These are phyloP conservation scores for Tagetes erecta DNA, from an alignment of 129 eudicot genomes.

Conservation along the genomic window DNA sequence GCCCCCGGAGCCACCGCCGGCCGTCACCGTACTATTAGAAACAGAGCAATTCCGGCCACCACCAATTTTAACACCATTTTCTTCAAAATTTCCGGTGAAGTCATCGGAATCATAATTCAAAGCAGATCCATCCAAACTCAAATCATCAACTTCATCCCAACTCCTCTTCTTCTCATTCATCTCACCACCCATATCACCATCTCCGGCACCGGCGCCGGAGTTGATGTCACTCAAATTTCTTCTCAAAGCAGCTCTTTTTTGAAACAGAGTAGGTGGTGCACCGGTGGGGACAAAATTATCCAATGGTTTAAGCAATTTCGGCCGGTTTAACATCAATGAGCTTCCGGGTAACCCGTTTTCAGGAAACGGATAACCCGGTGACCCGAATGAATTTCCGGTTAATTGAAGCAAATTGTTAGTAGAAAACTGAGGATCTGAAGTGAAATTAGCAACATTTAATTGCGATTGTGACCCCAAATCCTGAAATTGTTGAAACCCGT, in stretches of 20 bases:
- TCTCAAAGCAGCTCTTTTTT: slow-evolving; percentile 81
- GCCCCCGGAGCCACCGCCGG: neutral
- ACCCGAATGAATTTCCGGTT: slow-evolving; percentile 44
- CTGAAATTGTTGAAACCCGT: slow-evolving; percentile 36
- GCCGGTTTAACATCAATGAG: slow-evolving; percentile 59
- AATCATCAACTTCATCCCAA: slow-evolving; percentile 69
- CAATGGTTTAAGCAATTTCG: slow-evolving; percentile 73
- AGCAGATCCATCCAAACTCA: slow-evolving; percentile 72
- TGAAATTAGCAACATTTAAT: slow-evolving; percentile 38
- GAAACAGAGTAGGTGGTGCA: slow-evolving; percentile 75
- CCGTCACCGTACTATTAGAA: slow-evolving; percentile 53
- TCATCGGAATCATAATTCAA: slow-evolving; percentile 78
- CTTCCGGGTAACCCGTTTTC: slow-evolving; percentile 40
- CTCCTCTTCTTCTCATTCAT: slow-evolving; percentile 50
- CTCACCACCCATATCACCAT: slow-evolving; percentile 39
- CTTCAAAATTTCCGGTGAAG: slow-evolving; percentile 40
- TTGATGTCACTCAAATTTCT: slow-evolving; percentile 44
- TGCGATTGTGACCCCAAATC: slow-evolving; percentile 51
- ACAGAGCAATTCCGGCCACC: slow-evolving; percentile 50
- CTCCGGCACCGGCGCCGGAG: slow-evolving; percentile 9
- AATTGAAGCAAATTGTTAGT: slow-evolving; percentile 51
- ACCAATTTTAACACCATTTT: slow-evolving; percentile 26
- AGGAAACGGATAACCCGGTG: slow-evolving; percentile 42
- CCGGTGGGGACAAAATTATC: slow-evolving; percentile 56
- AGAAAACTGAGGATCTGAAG: slow-evolving; percentile 44